Base-by-base conservation (phyloP, 192 early-diverging fungal genomes). In the Linnemannia exigua region DNA sequence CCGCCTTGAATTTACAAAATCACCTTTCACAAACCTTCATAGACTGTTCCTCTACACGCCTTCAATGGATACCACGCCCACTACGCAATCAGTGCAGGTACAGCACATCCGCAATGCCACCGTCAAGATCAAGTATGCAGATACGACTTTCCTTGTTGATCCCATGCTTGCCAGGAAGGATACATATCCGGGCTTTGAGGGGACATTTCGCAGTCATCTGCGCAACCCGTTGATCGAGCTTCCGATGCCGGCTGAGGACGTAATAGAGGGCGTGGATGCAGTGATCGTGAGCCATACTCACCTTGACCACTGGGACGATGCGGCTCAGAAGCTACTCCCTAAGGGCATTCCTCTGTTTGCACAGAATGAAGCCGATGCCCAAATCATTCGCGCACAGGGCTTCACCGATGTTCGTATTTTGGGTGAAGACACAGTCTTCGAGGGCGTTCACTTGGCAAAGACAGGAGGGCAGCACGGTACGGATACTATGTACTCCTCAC, bases 231-330 rank as follows among this genome's bases (percentile, higher is more conserved):
- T 73, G 71, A 73, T 73, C 48, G 71, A 73, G 2, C 71, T 73
- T 51, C 71, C 71, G 3, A 51, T 73, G 71, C 31, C 71, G 31
- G 48, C 15, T 36, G 71, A 51, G 48, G 50, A 54, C 47, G 20
- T 73, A 35, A 15, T 73, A 48, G 16, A 73, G 31, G 71, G 25
- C 44, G 71, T 73, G 50, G 71, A 73, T 73, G 71, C 71, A 11
- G 71, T 73, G 46, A 73, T 73, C 5, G 71, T 73, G 4, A 73
- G 71, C 71, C 71, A 73, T 51, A 73, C 71, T 8, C 47, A 73
- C 71, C 71, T 73, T 28, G 71, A 73, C 71, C 71, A 73, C 16
- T 51, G 71, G 71, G 71, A 73, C 71, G 31, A 73, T 25, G 71
- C 71, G 16, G 71, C 71, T 36, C 71, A 73, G 31, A 48, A 73